Evolutionary conservation across 495 filamentous ascomycete species (phyloP).

Genomic region (Neurospora sp.): DNA sequence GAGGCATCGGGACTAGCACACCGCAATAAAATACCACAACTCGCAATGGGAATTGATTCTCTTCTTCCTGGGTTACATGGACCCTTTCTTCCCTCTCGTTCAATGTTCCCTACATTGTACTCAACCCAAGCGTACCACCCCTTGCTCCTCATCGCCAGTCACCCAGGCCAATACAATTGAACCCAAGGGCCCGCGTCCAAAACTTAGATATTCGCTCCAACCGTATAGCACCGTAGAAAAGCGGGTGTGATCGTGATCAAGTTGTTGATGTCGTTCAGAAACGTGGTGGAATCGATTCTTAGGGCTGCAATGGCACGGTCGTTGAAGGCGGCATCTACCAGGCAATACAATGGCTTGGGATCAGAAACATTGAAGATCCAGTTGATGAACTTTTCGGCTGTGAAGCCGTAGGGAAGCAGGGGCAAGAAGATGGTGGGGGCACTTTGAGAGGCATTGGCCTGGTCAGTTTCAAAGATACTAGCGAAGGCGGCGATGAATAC

Average conservation of each 20-base stretch:
- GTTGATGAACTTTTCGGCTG: background rate
- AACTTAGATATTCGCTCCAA: background rate
- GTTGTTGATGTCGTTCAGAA: background rate
- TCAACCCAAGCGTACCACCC: background rate
- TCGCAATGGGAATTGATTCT: background rate
- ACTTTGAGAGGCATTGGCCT: background rate
- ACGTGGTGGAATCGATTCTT: background rate
- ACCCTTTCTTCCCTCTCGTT: background rate
- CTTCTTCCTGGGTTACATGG: background rate
- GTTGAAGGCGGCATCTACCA: background rate
- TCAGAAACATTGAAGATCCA: constrained; percentile 1
- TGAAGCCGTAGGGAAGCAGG: background rate
- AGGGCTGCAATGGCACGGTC: background rate
- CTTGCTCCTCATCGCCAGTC: background rate
- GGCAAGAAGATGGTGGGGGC: background rate
- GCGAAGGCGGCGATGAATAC: background rate
- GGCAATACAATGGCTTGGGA: background rate
- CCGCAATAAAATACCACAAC: background rate
- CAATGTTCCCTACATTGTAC: background rate
- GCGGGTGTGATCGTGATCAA: background rate
- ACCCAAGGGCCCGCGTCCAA: background rate
- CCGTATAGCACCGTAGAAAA: background rate
- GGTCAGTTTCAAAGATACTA: background rate
- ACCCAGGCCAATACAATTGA: background rate
- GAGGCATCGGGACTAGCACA: background rate